Evolutionary conservation across 345 rosid genomes (phyloP), one percentile per base, ranked within the genome.

Genomic region (Euphorbia peplus): DNA sequence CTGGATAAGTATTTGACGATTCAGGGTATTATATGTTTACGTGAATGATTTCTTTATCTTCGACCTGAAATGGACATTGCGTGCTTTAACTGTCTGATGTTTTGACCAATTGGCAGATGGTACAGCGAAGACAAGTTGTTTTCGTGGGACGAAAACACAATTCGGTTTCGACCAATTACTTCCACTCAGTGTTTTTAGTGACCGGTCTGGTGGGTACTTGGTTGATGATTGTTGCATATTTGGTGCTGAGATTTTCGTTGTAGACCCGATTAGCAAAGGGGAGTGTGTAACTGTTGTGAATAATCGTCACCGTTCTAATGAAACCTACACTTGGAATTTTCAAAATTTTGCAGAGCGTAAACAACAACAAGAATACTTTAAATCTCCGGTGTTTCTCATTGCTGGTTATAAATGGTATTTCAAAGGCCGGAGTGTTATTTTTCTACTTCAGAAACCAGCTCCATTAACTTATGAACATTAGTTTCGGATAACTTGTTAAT

Each of bases 211-310:
- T 8, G 72, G 58, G 4, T 69, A 57, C 35, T 55, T 59, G 12
- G 26, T 69, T 19, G 58, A 57, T 47, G 72, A 69, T 56, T 46
- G 72, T 26, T 68, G 72, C 30, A 15, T 47, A 60, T 59, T 69
- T 48, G 66, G 72, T 6, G 73, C 58, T 48, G 73, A 69, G 56
- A 18, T 69, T 30, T 60, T 47, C 10, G 66, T 60, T 9, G 21
- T 70, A 0, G 53, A 60, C 11, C 50, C 5, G 15, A 9, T 29
- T 1, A 24, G 37, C 0, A 48, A 70, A 47, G 73, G 51, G 15
- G 73, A 48, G 47, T 60, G 66, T 16, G 32, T 35, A 21, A 15
- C 66, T 8, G 0, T 70, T 37, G 8, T 16, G 22, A 47, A 69
- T 46, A 15, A 30, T 1, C 58, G 42, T 19, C n/a, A n/a, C n/a